Evolutionary conservation across 2,329 filamentous ascomycete genomes (phyloP).

Genomic region (Fusarium papillatum): DNA sequence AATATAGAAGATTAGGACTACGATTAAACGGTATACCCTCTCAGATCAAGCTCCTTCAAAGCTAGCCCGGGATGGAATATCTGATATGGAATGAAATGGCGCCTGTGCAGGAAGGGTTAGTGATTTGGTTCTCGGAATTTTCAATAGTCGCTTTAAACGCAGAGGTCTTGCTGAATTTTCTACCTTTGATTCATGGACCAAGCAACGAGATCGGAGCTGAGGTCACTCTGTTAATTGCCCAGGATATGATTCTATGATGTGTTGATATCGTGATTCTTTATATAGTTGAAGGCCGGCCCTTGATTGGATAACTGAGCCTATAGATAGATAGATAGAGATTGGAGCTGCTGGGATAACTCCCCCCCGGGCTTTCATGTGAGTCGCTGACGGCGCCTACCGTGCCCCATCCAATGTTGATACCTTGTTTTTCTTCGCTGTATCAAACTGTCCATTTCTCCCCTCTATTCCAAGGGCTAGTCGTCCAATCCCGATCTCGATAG

Average conservation of each 20-base stretch:
- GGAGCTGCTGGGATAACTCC: neutral
- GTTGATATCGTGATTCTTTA: neutral
- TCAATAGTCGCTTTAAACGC: neutral
- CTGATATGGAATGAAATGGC: neutral
- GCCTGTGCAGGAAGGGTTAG: neutral
- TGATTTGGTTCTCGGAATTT: neutral
- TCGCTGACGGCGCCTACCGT: neutral
- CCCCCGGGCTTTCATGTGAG: neutral
- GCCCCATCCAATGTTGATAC: neutral
- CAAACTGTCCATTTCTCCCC: neutral
- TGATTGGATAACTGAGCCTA: neutral
- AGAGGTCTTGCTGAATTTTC: neutral
- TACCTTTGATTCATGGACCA: neutral
- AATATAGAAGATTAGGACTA: too few species aligned
- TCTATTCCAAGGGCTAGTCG: neutral
- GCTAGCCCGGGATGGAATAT: neutral
- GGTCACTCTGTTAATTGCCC: neutral
- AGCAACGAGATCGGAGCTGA: neutral
- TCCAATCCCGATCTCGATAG: neutral
- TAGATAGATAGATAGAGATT: neutral
- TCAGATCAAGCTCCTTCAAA: neutral
- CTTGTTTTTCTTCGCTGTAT: neutral
- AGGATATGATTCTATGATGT: neutral
- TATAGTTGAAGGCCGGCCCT: neutral
- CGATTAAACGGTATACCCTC: neutral